These are phyloP conservation scores for Fusarium sp. DNA, from an alignment of 2,329 filamentous ascomycete genomes.

Conservation along the genomic window DNA sequence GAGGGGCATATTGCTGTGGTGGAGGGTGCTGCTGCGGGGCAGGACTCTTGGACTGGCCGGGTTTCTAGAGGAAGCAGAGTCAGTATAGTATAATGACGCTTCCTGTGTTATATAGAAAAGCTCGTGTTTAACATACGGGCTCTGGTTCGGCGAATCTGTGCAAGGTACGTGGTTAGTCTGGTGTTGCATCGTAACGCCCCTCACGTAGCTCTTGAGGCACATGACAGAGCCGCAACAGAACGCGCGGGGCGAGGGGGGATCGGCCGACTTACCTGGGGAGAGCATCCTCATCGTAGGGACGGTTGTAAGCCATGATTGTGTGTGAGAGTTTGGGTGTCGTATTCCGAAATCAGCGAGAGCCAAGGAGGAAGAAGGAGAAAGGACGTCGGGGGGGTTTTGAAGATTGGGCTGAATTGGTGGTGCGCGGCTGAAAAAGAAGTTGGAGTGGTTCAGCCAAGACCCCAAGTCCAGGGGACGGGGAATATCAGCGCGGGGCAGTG, in stretches of 20 bases:
- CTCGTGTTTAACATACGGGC: conserved; percentile 59
- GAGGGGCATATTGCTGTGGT: conserved; percentile 21
- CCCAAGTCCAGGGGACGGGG: no score
- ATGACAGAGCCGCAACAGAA: conserved; percentile 35
- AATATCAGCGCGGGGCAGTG: conserved; percentile 28
- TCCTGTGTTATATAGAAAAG: background rate
- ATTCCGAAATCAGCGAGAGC: conserved; percentile 1
- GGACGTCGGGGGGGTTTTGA: conserved; percentile 29
- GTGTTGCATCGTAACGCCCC: conserved; percentile 24
- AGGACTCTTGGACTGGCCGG: conserved; percentile 47
- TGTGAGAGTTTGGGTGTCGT: background rate
- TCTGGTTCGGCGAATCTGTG: conserved; percentile 80
- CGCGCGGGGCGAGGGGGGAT: conserved; percentile 38
- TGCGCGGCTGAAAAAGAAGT: conserved; percentile 32
- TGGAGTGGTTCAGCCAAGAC: conserved; percentile 19
- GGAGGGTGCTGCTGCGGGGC: conserved; percentile 47
- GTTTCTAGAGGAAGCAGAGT: conserved; percentile 50
- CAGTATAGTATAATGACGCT: conserved; percentile 33
- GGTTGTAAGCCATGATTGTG: conserved; percentile 87
- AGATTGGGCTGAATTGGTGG: conserved; percentile 30
- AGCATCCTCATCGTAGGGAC: conserved; percentile 91
- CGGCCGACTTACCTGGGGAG: conserved; percentile 75
- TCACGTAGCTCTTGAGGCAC: conserved; percentile 18
- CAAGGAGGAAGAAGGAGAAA: conserved; percentile 1
- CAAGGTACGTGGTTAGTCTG: conserved; percentile 41